Percentiles rank a stretch among this genome's conserved stretches.
phyloP scores from a whole-genome alignment of 345 rosid species.

The Corymbia maculata region DNA sequence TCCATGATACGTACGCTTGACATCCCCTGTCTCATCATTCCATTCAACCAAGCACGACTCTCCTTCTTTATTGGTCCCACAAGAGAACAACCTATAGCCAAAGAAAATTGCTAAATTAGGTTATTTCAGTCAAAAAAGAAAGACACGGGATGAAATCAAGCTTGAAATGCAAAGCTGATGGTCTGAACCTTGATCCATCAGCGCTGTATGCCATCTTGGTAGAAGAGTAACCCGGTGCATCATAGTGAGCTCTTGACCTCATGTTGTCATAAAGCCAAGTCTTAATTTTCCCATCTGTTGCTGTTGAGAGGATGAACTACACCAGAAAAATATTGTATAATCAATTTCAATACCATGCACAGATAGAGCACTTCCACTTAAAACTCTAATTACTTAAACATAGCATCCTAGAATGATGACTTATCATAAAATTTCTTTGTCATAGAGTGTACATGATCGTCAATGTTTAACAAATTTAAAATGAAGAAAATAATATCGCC shows the following conservation, averaged over 20 bases:
- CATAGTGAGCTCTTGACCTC: conserved; percentile 61
- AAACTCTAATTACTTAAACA: neutral
- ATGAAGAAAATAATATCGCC: too few species aligned
- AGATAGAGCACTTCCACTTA: neutral
- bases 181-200: conserved; percentile 56
- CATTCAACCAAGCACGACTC: conserved; percentile 74
- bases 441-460: neutral
- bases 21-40: conserved; percentile 73
- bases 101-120: neutral
- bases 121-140: neutral
- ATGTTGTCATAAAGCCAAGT: conserved; percentile 62
- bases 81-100: conserved; percentile 47
- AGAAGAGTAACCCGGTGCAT: conserved; percentile 52
- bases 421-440: neutral
- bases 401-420: neutral
- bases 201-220: conserved; percentile 57
- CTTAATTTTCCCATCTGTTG: conserved; percentile 71
- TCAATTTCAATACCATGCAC: neutral
- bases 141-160: neutral
- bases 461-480: too few species aligned
- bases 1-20: conserved; percentile 47
- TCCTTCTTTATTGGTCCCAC: conserved; percentile 70
- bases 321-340: neutral
- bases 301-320: conserved; percentile 60
- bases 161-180: neutral